Percentiles rank a stretch among this genome's conserved stretches.
These are phyloP conservation scores for Ogataea parapolymorpha DNA, from an alignment of 805 yeast genomes.

Conservation along the genomic window DNA sequence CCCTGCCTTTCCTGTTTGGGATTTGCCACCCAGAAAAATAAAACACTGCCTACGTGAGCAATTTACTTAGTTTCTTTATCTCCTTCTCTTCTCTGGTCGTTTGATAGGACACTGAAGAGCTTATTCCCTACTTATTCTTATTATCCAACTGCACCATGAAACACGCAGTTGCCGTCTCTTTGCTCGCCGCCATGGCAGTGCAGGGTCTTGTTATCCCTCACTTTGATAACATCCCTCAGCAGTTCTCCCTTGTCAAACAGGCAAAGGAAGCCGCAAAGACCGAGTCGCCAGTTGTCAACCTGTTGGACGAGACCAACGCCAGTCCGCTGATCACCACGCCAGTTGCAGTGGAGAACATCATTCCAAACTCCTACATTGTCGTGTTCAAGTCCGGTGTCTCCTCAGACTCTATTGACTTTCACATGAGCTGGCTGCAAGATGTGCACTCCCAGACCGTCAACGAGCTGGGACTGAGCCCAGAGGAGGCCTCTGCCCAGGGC, in stretches of 20 bases:
- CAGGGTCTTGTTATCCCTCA: conserved; percentile 61
- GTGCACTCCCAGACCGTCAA: conserved; percentile 43
- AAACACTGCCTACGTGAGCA: conserved; percentile 2
- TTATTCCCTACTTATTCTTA: neutral
- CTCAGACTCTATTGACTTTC: conserved; percentile 55
- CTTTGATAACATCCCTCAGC: conserved; percentile 20
- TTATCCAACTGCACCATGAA: conserved; percentile 6
- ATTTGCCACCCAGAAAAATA: conserved; percentile 11
- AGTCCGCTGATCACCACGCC: conserved; percentile 50
- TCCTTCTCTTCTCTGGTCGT: conserved; percentile 1
- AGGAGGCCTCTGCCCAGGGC: conserved; percentile 18
- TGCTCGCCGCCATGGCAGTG: conserved; percentile 33
- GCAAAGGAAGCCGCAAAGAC: conserved; percentile 4
- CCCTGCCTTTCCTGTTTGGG: conserved; percentile 10
- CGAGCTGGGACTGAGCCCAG: conserved; percentile 20
- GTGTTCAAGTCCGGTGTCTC: conserved; percentile 69
- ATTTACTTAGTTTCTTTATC: conserved; percentile 2
- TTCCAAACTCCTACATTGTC: conserved; percentile 78
- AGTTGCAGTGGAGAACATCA: conserved; percentile 42
- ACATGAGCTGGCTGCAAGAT: conserved; percentile 61
- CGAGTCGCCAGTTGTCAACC: conserved; percentile 2
- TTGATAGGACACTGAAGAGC: conserved; percentile 3
- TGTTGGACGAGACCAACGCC: conserved; percentile 23
- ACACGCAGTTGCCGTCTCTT: conserved; percentile 26
- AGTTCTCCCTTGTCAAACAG: conserved; percentile 14